Base-by-base conservation (phyloP, 164 flowering plant species). In the Kalanchoe fedtschenkoi region DNA sequence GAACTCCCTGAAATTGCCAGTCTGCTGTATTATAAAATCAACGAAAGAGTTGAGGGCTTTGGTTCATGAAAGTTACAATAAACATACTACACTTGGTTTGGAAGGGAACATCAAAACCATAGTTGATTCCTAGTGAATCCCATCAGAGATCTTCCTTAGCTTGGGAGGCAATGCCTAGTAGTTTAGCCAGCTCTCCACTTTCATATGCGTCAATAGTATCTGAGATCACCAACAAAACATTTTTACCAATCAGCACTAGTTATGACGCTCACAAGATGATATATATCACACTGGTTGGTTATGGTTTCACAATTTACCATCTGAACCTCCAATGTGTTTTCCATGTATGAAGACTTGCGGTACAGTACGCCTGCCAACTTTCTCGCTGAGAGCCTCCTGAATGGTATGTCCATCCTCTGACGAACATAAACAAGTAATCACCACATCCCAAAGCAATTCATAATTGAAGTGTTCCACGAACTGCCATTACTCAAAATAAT, bases 291-390 rank as follows among this genome's bases (percentile, higher is more conserved):
- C 4, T 22, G 53, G 8, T 26, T 6, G 61, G 33, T 37, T 42
- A 17, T 34, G 61, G 19, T 62, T 17, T 2, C 38, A 6, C 9
- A 51, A 63, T 1, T 75, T 80, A 93, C 97, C 96, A 71, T 93
- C 99, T 38, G 92, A 93, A 62, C 99, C 97, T 61, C 99, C 98
- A 32, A 93, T 69, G 75, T 88, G 96, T 66, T 90, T 84, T 63
- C 91, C 92, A 58, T 88, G 70, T n/a, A 93, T 76, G 73, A 86
- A 88, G 58, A 93, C 96, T 66, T 88, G 96, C 10, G 98, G 98
- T 29, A 93, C 98, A 56, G 98, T 88, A n/a, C 92, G 85, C 77
- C 81, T 80, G 7, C 96, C 90, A 22, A 86, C 77, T 32, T 83
- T 70, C 71, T 71, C 76, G 55, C 82, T 60, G 37, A 90, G 39